Evolutionary conservation across 176 grass and related monocot species (phyloP), one percentile per base, ranked within the genome.

Genomic region (Triticum monococcum): DNA sequence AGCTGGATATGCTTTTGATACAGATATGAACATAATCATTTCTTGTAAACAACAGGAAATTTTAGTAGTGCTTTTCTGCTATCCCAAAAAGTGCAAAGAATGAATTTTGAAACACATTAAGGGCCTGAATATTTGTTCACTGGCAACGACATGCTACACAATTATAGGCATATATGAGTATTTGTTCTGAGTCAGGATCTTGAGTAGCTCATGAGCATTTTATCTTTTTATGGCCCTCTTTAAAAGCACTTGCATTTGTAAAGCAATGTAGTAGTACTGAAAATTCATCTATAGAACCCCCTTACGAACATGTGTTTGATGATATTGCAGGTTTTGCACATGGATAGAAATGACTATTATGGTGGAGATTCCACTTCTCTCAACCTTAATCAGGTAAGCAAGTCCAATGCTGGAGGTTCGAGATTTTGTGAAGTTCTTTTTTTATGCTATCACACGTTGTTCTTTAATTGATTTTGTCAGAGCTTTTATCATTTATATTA

Each of bases 271-370:
- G 25, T 76, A 20, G 20, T 52, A 43, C 43, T 25, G 20, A 14
- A 76, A 48, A 77, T 48, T 69, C 43, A 89, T 61, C 17, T 61
- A 60, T 54, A 68, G 69, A 56, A 77, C 17, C 40, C 22, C 64
- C 32, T 70, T 62, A 77, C 3, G 16, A 30, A 76, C 18, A 7
- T 66, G 12, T n/a, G 56, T 87, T 38, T 28, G 36, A 75, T 87
- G 75, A 79, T 80, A 61, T 83, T 84, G 45, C 81, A 97, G 95
- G 95, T 97, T 14, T 79, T 97, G 75, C 95, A 97, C 78, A 97
- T 97, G 95, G 95, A 97, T 82, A 92, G 95, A 73, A 97, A 97
- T 90, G 93, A 93, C 61, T 97, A 97, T 60, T 97, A 97, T 74
- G 95, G 95, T 71, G 95, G 95, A 77, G 95, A 97, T 69, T 97